Conservation (phyloP, 306 rosid species). For the Bauhinia variegata region DNA sequence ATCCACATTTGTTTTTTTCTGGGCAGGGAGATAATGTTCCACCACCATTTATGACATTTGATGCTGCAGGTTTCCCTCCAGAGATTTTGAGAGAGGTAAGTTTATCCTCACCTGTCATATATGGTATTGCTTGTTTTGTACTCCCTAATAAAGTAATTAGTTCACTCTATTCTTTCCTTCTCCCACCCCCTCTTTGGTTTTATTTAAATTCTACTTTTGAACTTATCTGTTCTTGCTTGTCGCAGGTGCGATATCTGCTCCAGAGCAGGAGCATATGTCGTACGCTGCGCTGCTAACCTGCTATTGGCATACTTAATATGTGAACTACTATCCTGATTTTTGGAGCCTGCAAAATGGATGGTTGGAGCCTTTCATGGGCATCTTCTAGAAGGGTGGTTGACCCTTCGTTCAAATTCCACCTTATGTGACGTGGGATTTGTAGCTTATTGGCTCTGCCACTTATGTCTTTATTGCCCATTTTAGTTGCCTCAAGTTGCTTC, state of each 20-base stretch:
- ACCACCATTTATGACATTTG: slow-evolving; percentile 90
- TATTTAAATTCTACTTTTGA: slow-evolving; percentile 52
- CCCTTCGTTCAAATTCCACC: slow-evolving; percentile 93
- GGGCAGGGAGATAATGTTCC: slow-evolving; percentile 95
- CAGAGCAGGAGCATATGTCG: slow-evolving; percentile 99
- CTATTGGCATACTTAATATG: slow-evolving; percentile 90
- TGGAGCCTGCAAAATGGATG: slow-evolving; percentile 99
- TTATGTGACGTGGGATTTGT: slow-evolving; percentile 91
- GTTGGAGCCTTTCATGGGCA: slow-evolving; percentile 98
- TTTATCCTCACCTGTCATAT: slow-evolving; percentile 34
- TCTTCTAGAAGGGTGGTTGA: slow-evolving; percentile 92
- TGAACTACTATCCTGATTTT: slow-evolving; percentile 95
- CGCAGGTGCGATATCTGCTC: slow-evolving; percentile 99
- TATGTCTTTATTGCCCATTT: slow-evolving; percentile 90
- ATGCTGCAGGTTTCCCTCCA: slow-evolving; percentile 89
- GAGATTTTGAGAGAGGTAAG: slow-evolving; percentile 96
- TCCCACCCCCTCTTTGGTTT: slow-evolving; percentile 2
- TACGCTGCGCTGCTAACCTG: slow-evolving; percentile 99
- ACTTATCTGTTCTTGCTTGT: slow-evolving; percentile 91
- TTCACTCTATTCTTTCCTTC: slow-evolving; percentile 36
- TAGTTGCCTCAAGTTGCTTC: slow-evolving; percentile 98
- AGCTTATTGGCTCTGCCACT: slow-evolving; percentile 91
- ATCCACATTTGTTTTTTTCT: slow-evolving; percentile 36
- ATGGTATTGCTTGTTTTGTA: slow-evolving; percentile 33
- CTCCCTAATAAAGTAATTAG: slow-evolving; percentile 40